These are phyloP conservation scores for Phylloporus scabripes DNA, from an alignment of 768 basidiomycete species.

Conservation along the genomic window DNA sequence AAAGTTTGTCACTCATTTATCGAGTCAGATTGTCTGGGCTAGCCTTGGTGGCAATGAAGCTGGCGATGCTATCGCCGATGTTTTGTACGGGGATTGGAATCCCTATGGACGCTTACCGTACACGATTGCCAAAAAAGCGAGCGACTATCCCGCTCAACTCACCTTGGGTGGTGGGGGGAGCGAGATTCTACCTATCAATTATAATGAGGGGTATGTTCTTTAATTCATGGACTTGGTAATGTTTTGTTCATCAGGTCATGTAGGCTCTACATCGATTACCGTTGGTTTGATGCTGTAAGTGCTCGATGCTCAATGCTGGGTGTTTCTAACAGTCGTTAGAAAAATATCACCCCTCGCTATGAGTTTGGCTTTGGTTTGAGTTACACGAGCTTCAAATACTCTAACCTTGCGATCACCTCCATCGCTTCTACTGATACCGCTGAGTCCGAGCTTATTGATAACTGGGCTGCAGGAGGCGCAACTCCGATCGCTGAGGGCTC, in stretches of 20 bases:
- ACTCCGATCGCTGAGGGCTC: slow-evolving; percentile 53
- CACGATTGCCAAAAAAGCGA: slow-evolving; percentile 57
- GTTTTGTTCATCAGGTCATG: not conserved
- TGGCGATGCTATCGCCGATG: slow-evolving; percentile 70
- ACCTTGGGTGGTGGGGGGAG: slow-evolving; percentile 19
- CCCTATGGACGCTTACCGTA: slow-evolving; percentile 70
- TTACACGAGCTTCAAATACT: slow-evolving; percentile 79
- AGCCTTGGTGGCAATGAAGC: slow-evolving; percentile 69
- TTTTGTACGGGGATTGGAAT: slow-evolving; percentile 72
- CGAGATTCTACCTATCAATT: slow-evolving; percentile 47
- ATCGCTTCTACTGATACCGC: slow-evolving; percentile 34
- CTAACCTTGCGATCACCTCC: slow-evolving; percentile 44
- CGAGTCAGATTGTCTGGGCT: slow-evolving; percentile 40
- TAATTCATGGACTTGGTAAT: too few species aligned
- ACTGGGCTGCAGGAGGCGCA: slow-evolving; percentile 58
- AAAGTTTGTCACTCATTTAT: slow-evolving; percentile 7
- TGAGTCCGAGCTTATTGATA: slow-evolving; percentile 31
- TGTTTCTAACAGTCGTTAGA: slow-evolving; percentile 27
- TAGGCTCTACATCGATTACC: slow-evolving; percentile 65
- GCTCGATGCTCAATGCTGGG: not conserved
- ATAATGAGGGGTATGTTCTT: slow-evolving; percentile 44
- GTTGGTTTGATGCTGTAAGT: slow-evolving; percentile 62
- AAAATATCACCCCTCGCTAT: slow-evolving; percentile 71
- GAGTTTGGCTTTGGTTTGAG: slow-evolving; percentile 90
- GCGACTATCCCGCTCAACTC: slow-evolving; percentile 48